phyloP scores from a whole-genome alignment of 1,284 basidiomycete genomes.

The Cryptococcus sp. region DNA sequence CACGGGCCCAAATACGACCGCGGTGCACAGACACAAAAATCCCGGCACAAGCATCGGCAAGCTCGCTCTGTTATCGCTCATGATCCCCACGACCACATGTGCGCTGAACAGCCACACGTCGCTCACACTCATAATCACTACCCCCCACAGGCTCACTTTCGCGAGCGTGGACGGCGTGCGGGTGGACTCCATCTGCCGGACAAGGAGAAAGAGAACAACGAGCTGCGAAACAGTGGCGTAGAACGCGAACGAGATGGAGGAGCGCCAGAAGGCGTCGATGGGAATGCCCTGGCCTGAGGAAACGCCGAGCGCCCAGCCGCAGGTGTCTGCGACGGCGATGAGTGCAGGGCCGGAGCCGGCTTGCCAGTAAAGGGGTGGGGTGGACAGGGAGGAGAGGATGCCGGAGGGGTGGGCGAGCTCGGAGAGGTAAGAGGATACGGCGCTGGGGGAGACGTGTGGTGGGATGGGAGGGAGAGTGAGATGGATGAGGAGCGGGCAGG shows the following conservation, averaged over 20 bases:
- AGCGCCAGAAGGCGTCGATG: slow-evolving; percentile 65
- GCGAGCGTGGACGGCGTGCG: slow-evolving; percentile 74
- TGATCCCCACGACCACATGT: slow-evolving; percentile 76
- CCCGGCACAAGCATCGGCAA: slow-evolving; percentile 75
- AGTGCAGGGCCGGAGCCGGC: slow-evolving; percentile 54
- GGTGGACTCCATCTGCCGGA: slow-evolving; percentile 67
- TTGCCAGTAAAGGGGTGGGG: slow-evolving; percentile 41
- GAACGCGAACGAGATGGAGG: slow-evolving; percentile 55
- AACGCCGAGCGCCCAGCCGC: slow-evolving; percentile 68
- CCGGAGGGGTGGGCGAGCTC: slow-evolving; percentile 45
- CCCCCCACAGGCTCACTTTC: slow-evolving; percentile 74
- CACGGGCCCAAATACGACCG: slow-evolving; percentile 49
- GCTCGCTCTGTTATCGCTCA: slow-evolving; percentile 72
- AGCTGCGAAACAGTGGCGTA: slow-evolving; percentile 66
- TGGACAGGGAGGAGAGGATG: slow-evolving; percentile 27
- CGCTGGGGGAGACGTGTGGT: slow-evolving; percentile 15
- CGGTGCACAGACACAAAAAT: slow-evolving; percentile 58
- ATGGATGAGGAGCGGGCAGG: slow-evolving; percentile 42
- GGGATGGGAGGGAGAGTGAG: slow-evolving; percentile 44
- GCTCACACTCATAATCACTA: slow-evolving; percentile 68
- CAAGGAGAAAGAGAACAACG: slow-evolving; percentile 62
- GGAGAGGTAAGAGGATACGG: slow-evolving; percentile 35
- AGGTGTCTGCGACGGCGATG: slow-evolving; percentile 69
- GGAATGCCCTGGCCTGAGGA: slow-evolving; percentile 64
- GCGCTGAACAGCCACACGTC: slow-evolving; percentile 79